Conservation (phyloP, 805 yeast genomes). For the Metschnikowia borealis region DNA sequence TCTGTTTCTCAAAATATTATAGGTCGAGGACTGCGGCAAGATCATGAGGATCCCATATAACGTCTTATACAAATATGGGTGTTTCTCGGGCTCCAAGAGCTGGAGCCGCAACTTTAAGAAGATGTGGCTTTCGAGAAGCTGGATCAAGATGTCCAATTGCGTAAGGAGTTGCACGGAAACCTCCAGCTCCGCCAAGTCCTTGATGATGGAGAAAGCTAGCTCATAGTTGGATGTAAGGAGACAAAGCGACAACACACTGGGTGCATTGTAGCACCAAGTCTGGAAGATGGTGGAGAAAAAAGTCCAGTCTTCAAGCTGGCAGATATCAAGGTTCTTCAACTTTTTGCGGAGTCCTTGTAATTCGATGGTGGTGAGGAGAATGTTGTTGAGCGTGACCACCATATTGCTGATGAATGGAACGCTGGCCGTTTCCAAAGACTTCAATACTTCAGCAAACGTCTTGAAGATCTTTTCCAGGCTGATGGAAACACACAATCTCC, state of each 20-base stretch:
- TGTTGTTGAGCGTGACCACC: constrained; percentile 84
- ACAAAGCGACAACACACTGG: constrained; percentile 82
- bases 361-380: constrained; percentile 82
- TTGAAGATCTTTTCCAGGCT: constrained; percentile 81
- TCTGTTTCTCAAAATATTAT: constrained; percentile 73
- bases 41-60: constrained; percentile 91
- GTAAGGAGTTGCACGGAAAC: constrained; percentile 73
- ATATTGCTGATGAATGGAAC: constrained; percentile 71
- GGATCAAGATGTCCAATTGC: constrained; percentile 86
- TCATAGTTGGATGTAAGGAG: constrained; percentile 84
- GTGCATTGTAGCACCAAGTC: constrained; percentile 90
- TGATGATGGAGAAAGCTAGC: constrained; percentile 76
- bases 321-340: constrained; percentile 50
- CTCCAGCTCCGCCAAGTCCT: constrained; percentile 78
- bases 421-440: constrained; percentile 47
- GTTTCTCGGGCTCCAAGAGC: constrained; percentile 77
- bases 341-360: constrained; percentile 64
- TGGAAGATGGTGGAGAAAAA: constrained; percentile 74
- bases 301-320: constrained; percentile 54
- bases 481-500: constrained; percentile 77
- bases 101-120: constrained; percentile 84
- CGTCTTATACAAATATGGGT: constrained; percentile 80
- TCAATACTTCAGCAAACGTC: constrained; percentile 72
- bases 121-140: constrained; percentile 86
- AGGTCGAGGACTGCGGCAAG: constrained; percentile 89